Base-by-base conservation (phyloP, 1,284 basidiomycete species). In the Athelia psychrophila region DNA sequence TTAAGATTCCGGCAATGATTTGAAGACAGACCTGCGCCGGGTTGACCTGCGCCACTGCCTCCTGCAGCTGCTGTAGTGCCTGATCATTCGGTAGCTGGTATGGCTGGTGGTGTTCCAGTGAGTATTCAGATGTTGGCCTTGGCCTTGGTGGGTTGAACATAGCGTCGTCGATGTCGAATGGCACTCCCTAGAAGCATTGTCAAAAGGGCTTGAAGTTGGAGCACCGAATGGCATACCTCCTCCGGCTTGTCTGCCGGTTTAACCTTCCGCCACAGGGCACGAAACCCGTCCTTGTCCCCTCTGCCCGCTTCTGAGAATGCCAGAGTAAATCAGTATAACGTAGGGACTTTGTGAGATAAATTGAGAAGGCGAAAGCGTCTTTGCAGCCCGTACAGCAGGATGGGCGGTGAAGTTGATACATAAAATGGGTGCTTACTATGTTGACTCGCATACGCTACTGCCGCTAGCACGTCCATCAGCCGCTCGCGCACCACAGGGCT, bases 401-500 rank as follows among this genome's bases (percentile, higher is more conserved):
- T 30, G 20, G 16, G 30, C 36, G 12, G 33, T 2, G 24, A 32
- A n/a, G 18, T 44, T 3, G 16, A 18, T 25, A 22, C 3, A 44
- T 13, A 50, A 36, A 27, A 51, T n/a, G 44, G 22, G 38, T 4
- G 69, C 78, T 24, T 56, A 81, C 81, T 73, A 40, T 66, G 60
- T 40, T 77, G 73, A 56, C 77, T 81, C 12, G 82, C 79, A 61
- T 76, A 89, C 0, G 86, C 83, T 1, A 88, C 88, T 6, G 86
- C 86, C 4, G 81, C 86, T 2, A 91, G 71, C 1, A 90, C 84
- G 54, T 88, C 83, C 51, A 90, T 64, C 36, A 91, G 63, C 3
- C 87, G 76, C 61, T 90, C 88, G 38, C 80, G 75, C 0, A 91
- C 87, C 1, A 90, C 86, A 5, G 87, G 87, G 1, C 79, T 79